Conservation (phyloP, 1,284 basidiomycete species). For the Omphalotus olearius region DNA sequence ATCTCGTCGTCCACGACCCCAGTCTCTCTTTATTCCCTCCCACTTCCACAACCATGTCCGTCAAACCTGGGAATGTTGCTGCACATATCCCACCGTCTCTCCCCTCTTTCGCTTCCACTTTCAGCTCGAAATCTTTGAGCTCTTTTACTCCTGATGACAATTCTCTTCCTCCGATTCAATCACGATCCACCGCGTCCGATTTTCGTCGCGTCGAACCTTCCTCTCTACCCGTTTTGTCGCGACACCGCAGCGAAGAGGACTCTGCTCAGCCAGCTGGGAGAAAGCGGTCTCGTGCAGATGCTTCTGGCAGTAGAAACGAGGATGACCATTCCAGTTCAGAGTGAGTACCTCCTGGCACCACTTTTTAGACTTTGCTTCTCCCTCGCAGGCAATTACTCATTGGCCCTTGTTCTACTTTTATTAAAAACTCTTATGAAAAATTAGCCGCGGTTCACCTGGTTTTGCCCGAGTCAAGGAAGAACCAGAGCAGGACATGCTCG, state of each 20-base stretch:
- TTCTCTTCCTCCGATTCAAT: slow-evolving; percentile 63
- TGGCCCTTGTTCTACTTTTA: slow-evolving; percentile 13
- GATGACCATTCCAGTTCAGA: slow-evolving; percentile 31
- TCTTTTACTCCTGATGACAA: slow-evolving; percentile 37
- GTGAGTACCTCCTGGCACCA: slow-evolving; percentile 28
- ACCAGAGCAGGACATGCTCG: slow-evolving; percentile 45
- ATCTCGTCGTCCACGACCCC: slow-evolving; percentile 11
- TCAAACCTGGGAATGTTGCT: slow-evolving; percentile 31
- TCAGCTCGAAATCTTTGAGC: slow-evolving; percentile 50
- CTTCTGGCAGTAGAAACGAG: slow-evolving; percentile 28
- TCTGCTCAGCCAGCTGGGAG: slow-evolving; percentile 24
- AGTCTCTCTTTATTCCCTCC: slow-evolving; percentile 4
- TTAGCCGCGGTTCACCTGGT: slow-evolving; percentile 40
- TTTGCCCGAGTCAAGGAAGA: slow-evolving; percentile 58
- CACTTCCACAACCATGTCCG: slow-evolving; percentile 31
- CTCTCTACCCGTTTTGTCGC: slow-evolving; percentile 24
- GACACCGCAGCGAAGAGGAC: slow-evolving; percentile 26
- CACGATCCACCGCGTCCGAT: slow-evolving; percentile 28
- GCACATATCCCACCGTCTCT: slow-evolving; percentile 51
- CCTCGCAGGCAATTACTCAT: slow-evolving; percentile 21
- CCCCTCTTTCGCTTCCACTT: slow-evolving; percentile 71
- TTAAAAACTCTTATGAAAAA: neutral
- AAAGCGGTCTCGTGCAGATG: slow-evolving; percentile 44
- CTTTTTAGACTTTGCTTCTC: slow-evolving; percentile 5
- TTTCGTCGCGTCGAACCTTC: slow-evolving; percentile 31